These are phyloP conservation scores for Pichia sp. DNA, from an alignment of 1,139 yeast species.

Conservation along the genomic window DNA sequence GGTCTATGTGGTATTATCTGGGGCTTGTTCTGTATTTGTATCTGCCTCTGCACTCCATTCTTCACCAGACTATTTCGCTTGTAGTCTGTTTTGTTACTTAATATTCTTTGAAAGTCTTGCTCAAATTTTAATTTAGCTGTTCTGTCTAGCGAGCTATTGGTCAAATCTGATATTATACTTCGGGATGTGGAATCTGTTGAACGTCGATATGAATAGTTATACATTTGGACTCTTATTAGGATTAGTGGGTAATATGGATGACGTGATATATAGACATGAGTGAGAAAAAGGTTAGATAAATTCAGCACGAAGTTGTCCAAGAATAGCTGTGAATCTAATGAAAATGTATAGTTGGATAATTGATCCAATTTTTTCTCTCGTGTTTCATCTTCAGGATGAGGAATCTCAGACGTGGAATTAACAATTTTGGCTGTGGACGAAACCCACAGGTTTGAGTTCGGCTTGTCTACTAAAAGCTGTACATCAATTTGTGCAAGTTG, in stretches of 20 bases:
- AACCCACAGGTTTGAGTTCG: conserved; percentile 52
- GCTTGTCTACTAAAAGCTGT: conserved; percentile 56
- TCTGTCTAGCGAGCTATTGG: conserved; percentile 11
- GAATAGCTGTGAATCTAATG: conserved; percentile 42
- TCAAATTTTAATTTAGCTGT: conserved; percentile 15
- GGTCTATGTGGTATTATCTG: conserved; percentile 51
- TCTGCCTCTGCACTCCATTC: conserved; percentile 21
- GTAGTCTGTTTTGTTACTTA: conserved; percentile 11
- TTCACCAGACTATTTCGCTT: conserved; percentile 16
- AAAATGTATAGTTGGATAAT: conserved; percentile 30
- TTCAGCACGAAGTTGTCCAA: conserved; percentile 45
- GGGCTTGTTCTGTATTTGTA: conserved; percentile 23
- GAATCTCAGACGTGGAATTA: conserved; percentile 1
- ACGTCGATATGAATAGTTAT: conserved; percentile 40
- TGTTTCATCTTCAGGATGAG: conserved; percentile 23
- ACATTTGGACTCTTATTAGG: conserved; percentile 63
- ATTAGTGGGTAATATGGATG: conserved; percentile 62
- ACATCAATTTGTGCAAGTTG: conserved; percentile 75
- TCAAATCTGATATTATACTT: conserved; percentile 10
- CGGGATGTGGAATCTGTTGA: neutral
- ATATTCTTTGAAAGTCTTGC: conserved; percentile 8
- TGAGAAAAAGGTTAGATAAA: conserved; percentile 47
- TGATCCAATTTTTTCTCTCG: conserved; percentile 37
- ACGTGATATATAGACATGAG: conserved; percentile 62
- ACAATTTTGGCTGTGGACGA: conserved; percentile 49